These are phyloP conservation scores for Penicillium janthinellum DNA, from an alignment of 2,329 filamentous ascomycete species.

Conservation along the genomic window DNA sequence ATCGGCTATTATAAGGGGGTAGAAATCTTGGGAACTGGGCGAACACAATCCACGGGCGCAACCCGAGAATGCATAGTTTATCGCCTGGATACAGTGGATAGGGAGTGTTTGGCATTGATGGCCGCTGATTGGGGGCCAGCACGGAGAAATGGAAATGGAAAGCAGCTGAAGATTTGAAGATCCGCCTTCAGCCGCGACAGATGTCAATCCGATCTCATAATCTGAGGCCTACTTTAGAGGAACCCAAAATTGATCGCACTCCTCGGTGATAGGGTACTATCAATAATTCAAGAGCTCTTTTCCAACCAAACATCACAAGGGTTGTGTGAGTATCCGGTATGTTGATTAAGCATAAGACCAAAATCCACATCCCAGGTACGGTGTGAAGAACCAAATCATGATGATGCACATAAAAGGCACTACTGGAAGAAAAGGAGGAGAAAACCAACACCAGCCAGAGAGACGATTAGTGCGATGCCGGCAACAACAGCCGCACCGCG, in stretches of 20 bases:
- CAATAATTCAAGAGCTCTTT: background rate
- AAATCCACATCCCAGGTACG: background rate
- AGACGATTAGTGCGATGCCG: slow-evolving; percentile 10
- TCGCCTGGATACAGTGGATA: background rate
- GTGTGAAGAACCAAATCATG: background rate
- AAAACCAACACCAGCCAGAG: background rate
- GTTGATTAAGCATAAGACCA: background rate
- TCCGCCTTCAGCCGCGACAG: slow-evolving; percentile 1
- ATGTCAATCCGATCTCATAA: slow-evolving; percentile 13
- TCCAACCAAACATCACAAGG: too few relatives aligned
- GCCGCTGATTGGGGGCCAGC: background rate
- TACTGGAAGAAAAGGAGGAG: slow-evolving; percentile 1
- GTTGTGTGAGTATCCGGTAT: too few relatives aligned
- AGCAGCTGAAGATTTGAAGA: slow-evolving; percentile 5
- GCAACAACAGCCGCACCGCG: slow-evolving; percentile 15
- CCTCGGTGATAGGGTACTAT: background rate
- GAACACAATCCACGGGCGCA: background rate
- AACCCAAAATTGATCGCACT: background rate
- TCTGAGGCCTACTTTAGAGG: background rate
- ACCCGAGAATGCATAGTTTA: background rate
- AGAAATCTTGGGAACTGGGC: background rate
- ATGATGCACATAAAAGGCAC: too few relatives aligned
- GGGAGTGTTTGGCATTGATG: background rate
- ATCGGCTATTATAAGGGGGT: background rate
- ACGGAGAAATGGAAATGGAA: background rate